Percentiles rank a stretch among this genome's conserved stretches.
phyloP scores from a whole-genome alignment of 192 early-diverging fungal genomes.

The Neocallimastix lanati region DNA sequence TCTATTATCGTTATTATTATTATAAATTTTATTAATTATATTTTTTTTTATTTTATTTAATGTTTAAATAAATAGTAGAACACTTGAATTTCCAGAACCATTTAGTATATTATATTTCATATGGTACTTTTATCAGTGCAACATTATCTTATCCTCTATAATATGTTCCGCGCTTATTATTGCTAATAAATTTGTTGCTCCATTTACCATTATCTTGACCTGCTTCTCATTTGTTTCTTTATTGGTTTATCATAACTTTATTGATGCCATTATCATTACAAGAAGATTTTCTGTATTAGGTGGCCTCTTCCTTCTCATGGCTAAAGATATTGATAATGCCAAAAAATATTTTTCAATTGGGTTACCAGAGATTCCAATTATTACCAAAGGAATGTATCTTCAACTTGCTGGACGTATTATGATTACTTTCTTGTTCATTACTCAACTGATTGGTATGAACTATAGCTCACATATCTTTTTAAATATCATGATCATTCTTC shows the following conservation, averaged over 20 bases:
- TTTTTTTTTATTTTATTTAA: no score
- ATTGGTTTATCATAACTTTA: background rate
- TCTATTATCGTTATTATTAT: no score
- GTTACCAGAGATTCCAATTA: background rate
- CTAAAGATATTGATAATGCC: background rate
- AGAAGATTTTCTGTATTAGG: background rate
- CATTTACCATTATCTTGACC: background rate
- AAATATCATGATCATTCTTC: background rate
- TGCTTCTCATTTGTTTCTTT: background rate
- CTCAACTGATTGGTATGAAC: background rate
- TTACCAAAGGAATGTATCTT: background rate
- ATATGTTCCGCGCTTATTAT: background rate
- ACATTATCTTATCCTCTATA: background rate
- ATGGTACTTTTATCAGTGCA: background rate
- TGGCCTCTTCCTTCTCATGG: background rate
- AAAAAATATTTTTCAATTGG: background rate
- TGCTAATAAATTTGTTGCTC: background rate
- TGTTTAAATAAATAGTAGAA: background rate
- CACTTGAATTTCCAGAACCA: background rate
- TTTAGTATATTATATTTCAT: background rate
- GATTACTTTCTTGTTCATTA: background rate
- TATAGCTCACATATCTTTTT: background rate
- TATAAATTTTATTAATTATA: no score
- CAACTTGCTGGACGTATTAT: background rate
- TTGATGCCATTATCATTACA: background rate